phyloP scores from a whole-genome alignment of 495 filamentous ascomycete species.

The Penicillium parvum region DNA sequence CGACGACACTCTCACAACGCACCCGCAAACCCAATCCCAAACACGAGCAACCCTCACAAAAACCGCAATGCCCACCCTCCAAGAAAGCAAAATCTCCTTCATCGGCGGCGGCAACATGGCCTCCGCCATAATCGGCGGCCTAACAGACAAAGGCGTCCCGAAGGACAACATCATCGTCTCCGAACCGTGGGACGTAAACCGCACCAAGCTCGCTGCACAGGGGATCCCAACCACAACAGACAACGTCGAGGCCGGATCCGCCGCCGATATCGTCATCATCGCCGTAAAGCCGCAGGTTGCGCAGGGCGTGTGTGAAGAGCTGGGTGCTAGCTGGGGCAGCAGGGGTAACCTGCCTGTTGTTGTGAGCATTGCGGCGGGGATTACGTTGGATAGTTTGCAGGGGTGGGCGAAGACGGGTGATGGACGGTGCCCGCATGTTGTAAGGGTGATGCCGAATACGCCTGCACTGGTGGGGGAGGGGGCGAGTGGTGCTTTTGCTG shows the following conservation, averaged over 20 bases:
- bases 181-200: conserved; percentile 77
- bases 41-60: conserved; percentile 2
- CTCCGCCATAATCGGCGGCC: conserved; percentile 41
- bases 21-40: neutral
- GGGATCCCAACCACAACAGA: conserved; percentile 80
- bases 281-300: conserved; percentile 71
- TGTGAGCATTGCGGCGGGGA: conserved; percentile 40
- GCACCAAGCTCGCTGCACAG: conserved; percentile 84
- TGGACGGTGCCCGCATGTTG: conserved; percentile 25
- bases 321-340: conserved; percentile 73
- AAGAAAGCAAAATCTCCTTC: conserved; percentile 40
- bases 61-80: conserved; percentile 31
- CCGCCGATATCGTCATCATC: conserved; percentile 83
- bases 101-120: conserved; percentile 46
- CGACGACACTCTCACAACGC: conserved; percentile 1
- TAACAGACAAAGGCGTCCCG: conserved; percentile 28
- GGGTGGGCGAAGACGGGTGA: conserved; percentile 29
- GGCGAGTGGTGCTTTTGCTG: conserved; percentile 31
- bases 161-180: conserved; percentile 54
- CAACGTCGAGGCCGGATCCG: conserved; percentile 84
- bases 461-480: conserved; percentile 38
- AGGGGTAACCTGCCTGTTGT: conserved; percentile 57
- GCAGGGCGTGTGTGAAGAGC: conserved; percentile 88
- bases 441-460: conserved; percentile 43
- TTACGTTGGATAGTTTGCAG: conserved; percentile 34